Conservation (phyloP, 2,329 filamentous ascomycete genomes). For the Nigrospora osmanthi region DNA sequence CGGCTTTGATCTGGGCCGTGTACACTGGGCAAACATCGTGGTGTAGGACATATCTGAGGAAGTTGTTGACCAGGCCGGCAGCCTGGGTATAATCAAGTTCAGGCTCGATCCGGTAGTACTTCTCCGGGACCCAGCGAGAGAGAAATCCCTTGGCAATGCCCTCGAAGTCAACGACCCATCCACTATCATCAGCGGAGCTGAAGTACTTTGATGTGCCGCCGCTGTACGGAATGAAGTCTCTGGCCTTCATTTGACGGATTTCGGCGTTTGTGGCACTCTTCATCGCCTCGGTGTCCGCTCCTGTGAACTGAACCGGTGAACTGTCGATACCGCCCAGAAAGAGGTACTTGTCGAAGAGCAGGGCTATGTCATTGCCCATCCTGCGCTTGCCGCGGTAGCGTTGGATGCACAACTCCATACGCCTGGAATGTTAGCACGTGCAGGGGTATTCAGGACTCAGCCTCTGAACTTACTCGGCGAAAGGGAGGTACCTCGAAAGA, state of each 20-base stretch:
- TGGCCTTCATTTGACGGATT: conserved; percentile 56
- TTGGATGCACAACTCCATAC: conserved; percentile 79
- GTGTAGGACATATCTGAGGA: conserved; percentile 77
- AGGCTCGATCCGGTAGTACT: conserved; percentile 42
- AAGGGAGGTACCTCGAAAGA: conserved; percentile 35
- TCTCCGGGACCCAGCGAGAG: conserved; percentile 48
- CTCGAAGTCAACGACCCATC: conserved; percentile 76
- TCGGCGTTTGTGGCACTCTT: conserved; percentile 55
- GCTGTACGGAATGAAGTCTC: conserved; percentile 46
- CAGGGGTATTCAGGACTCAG: background rate
- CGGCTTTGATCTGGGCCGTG: conserved; percentile 54
- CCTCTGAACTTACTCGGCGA: conserved; percentile 43
- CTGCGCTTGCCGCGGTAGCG: conserved; percentile 73
- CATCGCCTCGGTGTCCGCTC: conserved; percentile 43
- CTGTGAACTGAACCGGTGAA: conserved; percentile 46
- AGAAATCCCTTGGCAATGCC: conserved; percentile 72
- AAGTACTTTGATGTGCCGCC: conserved; percentile 40
- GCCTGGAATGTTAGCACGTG: conserved; percentile 33
- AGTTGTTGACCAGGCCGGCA: conserved; percentile 69
- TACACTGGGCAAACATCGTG: conserved; percentile 87
- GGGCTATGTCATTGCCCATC: conserved; percentile 52
- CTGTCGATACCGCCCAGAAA: conserved; percentile 73
- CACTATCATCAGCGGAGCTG: conserved; percentile 35
- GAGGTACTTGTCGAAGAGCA: conserved; percentile 73
- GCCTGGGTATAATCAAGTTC: conserved; percentile 47